Conservation (phyloP, 202 grass and related monocot species). For the Bolboschoenoplectus hybrid region DNA sequence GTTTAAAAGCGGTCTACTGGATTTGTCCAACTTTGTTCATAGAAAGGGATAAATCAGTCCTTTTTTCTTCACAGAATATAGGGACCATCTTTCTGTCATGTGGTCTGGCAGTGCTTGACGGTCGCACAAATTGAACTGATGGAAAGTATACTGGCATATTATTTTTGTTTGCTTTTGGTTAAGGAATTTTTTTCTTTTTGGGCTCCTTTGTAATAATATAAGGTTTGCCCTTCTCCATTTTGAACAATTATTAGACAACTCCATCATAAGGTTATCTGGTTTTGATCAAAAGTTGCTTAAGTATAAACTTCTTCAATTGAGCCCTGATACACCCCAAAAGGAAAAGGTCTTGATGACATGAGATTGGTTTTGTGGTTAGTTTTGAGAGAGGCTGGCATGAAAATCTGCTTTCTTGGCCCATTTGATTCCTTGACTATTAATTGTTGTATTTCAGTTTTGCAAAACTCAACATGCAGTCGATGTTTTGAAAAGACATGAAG, state of each 20-base stretch:
- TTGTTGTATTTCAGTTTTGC: background rate
- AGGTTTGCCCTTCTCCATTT: background rate
- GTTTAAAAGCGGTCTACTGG: background rate
- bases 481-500: constrained; percentile 4
- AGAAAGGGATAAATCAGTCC: background rate
- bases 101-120: background rate
- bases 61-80: background rate
- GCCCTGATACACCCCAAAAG: background rate
- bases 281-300: background rate
- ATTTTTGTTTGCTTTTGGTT: background rate
- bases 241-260: background rate
- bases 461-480: background rate
- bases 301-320: background rate
- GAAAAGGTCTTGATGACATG: background rate
- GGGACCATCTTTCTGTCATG: constrained; percentile 15
- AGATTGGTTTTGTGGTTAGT: background rate
- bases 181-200: constrained; percentile 3
- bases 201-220: constrained; percentile 2
- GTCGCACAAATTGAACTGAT: background rate
- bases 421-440: background rate
- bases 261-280: background rate
- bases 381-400: background rate
- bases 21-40: background rate
- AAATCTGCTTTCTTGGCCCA: background rate
- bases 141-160: background rate